These are phyloP conservation scores for Colletotrichum sp. DNA, from an alignment of 2,329 filamentous ascomycete genomes.

Conservation along the genomic window DNA sequence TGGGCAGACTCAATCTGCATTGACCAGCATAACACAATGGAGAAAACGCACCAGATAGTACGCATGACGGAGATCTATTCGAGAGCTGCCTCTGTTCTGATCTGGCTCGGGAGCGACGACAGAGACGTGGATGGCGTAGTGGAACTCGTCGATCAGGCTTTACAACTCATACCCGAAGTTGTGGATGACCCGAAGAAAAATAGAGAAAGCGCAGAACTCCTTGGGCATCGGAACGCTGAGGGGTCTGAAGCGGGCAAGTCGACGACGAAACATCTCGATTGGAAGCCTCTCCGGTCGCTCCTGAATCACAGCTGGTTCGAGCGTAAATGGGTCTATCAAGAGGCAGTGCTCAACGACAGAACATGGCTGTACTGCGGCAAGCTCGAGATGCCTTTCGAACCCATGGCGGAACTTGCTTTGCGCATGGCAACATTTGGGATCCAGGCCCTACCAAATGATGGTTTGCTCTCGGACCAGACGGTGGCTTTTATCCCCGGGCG, in stretches of 20 bases:
- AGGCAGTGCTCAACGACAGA: background rate
- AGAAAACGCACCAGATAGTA: background rate
- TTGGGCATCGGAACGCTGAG: background rate
- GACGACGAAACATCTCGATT: background rate
- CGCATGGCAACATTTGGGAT: background rate
- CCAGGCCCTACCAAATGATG: background rate
- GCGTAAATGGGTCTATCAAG: background rate
- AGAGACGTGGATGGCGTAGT: background rate
- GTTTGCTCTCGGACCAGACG: background rate
- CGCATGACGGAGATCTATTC: background rate
- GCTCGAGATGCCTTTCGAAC: background rate
- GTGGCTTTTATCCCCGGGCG: background rate
- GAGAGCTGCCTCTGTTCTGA: background rate
- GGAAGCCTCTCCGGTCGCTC: background rate
- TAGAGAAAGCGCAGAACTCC: background rate
- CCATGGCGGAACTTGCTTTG: background rate
- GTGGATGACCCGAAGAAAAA: background rate
- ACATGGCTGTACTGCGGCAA: background rate
- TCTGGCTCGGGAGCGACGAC: background rate
- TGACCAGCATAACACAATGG: background rate
- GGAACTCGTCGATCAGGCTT: background rate
- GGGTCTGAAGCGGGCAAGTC: background rate
- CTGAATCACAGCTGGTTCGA: background rate
- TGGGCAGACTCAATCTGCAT: slow-evolving; percentile 1
- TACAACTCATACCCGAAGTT: background rate